A percentile compares a stretch with the other conserved stretches of the same genome.
Evolutionary conservation across 108 stramenopile species (phyloP).

Genomic region (Fistulifera solaris): DNA sequence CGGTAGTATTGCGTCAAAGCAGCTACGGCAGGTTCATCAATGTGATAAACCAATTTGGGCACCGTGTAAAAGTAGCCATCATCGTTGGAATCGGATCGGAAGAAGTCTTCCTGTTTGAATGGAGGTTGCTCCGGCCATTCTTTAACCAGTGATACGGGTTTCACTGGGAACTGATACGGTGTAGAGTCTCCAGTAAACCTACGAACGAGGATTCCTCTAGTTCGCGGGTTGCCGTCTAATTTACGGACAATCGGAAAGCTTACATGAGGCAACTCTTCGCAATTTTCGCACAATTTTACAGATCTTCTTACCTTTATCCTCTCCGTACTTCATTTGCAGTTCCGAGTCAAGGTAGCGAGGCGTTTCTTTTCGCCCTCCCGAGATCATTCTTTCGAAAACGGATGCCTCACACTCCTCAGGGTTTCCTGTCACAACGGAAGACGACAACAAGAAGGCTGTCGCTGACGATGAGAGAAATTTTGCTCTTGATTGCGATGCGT

Average conservation of each 20-base stretch:
- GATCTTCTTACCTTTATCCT: conserved; percentile 17
- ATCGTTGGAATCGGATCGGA: conserved; percentile 66
- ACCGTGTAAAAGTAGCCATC: conserved; percentile 83
- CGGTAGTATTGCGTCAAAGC: conserved; percentile 86
- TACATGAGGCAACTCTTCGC: background rate
- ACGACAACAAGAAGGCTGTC: conserved; percentile 24
- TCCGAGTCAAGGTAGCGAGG: conserved; percentile 74
- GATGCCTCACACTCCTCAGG: conserved; percentile 24
- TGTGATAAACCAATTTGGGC: conserved; percentile 86
- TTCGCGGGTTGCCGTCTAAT: conserved; percentile 60
- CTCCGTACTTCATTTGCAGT: conserved; percentile 68
- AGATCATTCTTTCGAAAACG: background rate
- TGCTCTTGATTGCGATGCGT: conserved; percentile 9
- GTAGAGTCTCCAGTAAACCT: conserved; percentile 80
- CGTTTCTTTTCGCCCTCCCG: conserved; percentile 17
- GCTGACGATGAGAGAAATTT: conserved; percentile 41
- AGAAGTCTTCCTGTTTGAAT: conserved; percentile 76
- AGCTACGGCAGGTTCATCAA: conserved; percentile 84
- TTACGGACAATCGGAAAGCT: background rate
- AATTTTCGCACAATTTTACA: background rate
- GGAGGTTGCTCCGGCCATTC: conserved; percentile 82
- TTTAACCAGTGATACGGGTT: conserved; percentile 53
- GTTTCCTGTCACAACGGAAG: conserved; percentile 13
- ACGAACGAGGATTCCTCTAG: conserved; percentile 62
- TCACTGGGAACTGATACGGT: conserved; percentile 54